phyloP scores from a whole-genome alignment of 2,329 filamentous ascomycete genomes.

The Xylariaceae sp. region DNA sequence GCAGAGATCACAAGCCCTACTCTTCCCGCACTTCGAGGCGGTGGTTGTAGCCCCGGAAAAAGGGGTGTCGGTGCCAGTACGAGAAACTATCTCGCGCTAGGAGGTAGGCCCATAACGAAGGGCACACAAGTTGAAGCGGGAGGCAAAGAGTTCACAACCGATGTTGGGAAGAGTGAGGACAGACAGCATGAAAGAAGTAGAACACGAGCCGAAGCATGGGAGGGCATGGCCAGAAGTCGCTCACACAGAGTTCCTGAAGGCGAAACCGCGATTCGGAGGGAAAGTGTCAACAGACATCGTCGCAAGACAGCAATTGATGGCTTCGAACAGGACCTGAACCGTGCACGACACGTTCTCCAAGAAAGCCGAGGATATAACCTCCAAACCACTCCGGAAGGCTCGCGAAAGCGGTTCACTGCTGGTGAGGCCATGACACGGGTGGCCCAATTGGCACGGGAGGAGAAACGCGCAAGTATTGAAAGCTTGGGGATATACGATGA shows the following conservation, averaged over 20 bases:
- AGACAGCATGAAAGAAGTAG: neutral
- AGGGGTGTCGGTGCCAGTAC: slow-evolving; percentile 34
- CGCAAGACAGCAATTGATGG: slow-evolving; percentile 22
- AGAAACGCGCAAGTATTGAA: slow-evolving; percentile 16
- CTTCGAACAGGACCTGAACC: slow-evolving; percentile 18
- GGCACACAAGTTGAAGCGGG: neutral
- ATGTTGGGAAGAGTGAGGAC: neutral
- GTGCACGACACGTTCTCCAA: slow-evolving; percentile 12
- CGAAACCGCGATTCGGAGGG: neutral
- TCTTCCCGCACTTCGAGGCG: slow-evolving; percentile 36
- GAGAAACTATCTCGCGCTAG: slow-evolving; percentile 45
- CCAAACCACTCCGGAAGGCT: slow-evolving; percentile 4
- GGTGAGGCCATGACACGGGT: slow-evolving; percentile 14
- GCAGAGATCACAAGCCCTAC: slow-evolving; percentile 36
- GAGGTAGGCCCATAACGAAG: slow-evolving; percentile 18
- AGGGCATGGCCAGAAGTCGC: neutral
- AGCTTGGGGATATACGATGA: slow-evolving; percentile 26
- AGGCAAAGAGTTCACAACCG: neutral
- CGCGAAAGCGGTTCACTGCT: neutral
- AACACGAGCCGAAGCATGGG: neutral
- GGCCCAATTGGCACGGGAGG: slow-evolving; percentile 16
- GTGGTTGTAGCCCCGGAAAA: slow-evolving; percentile 35
- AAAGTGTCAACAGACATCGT: slow-evolving; percentile 11
- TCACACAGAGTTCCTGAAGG: neutral
- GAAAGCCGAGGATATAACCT: slow-evolving; percentile 12